A percentile compares a stretch with the other conserved stretches of the same genome.
Conservation (phyloP, 805 yeast genomes). For the Schizosaccharomyces osmophilus region DNA sequence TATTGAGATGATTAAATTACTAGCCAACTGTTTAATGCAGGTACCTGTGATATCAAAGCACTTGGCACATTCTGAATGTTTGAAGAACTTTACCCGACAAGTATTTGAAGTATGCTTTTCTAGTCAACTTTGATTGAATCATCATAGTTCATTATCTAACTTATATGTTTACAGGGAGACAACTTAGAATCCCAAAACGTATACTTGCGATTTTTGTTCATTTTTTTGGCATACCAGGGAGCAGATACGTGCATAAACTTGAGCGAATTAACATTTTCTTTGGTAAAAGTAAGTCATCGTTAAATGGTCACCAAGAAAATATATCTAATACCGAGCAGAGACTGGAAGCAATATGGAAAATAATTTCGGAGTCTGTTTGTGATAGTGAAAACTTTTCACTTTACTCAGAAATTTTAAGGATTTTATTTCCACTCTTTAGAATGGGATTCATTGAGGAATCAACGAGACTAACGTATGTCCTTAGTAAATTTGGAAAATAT, state of each 20-base stretch:
- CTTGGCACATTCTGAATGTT: background rate
- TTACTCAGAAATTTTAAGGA: background rate
- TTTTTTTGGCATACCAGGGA: background rate
- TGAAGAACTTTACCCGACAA: background rate
- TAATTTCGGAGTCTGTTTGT: background rate
- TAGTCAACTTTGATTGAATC: no score
- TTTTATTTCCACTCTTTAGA: background rate
- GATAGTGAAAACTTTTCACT: background rate
- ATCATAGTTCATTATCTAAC: background rate
- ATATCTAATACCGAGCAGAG: no score
- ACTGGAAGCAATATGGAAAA: background rate
- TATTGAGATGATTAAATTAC: background rate
- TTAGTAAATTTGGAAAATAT: background rate
- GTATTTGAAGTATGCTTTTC: background rate
- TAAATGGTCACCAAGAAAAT: no score
- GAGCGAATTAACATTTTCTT: background rate
- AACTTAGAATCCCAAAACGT: background rate
- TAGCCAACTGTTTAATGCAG: background rate
- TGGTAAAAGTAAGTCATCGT: background rate
- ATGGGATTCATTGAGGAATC: background rate
- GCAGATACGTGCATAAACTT: background rate
- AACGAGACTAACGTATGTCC: background rate
- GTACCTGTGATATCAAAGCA: background rate
- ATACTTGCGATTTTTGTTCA: background rate
- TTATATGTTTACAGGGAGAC: background rate